Evolutionary conservation across 2,329 filamentous ascomycete species (phyloP), one percentile per base, ranked within the genome.

Genomic region (Exophiala phaeomuriformis): DNA sequence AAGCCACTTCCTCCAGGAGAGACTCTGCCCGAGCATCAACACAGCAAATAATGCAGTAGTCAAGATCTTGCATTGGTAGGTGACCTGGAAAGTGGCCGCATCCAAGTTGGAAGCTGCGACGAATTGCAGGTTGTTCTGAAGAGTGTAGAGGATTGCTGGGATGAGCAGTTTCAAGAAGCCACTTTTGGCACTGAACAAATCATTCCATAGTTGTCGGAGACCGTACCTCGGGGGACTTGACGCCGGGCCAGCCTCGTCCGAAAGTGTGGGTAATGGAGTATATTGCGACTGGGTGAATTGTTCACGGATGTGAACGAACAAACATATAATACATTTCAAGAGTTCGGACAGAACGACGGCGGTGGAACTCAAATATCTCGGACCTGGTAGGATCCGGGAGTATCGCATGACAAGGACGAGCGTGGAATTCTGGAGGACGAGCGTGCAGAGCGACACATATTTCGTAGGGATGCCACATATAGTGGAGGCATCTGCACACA

Each of bases 281-380:
- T 50, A 53, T n/a, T 49, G 47, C 8, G 36, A 45, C 3, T 53
- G 51, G 32, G 50, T 45, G 6, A 47, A 49, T 40, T 57, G 56
- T 32, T 96, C 90, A 74, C 93, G 88, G 47, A 96, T 78, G 46
- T 89, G 86, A 68, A 95, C 84, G 4, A 85, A 88, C 37, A 95
- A 75, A 63, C 87, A 93, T 53, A 96, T 83, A 37, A 84, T 80
- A 39, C 96, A 80, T 72, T 97, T 97, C 64, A 96, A 80, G 47
- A 96, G 79, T 72, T 98, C 93, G 69, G 90, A 93, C 59, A 97
- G 77, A 67, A 97, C 88, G 49, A 98, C 89, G 33, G 91, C 90
- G 7, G 91, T 97, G 37, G 90, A 95, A 40, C 90, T 85, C 63
- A 91, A 88, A 71, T 96, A 97, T 68, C 90, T 84, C 65, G 90